Conservation (phyloP, 1,284 basidiomycete genomes). For the Coniferiporia sulphurascens region DNA sequence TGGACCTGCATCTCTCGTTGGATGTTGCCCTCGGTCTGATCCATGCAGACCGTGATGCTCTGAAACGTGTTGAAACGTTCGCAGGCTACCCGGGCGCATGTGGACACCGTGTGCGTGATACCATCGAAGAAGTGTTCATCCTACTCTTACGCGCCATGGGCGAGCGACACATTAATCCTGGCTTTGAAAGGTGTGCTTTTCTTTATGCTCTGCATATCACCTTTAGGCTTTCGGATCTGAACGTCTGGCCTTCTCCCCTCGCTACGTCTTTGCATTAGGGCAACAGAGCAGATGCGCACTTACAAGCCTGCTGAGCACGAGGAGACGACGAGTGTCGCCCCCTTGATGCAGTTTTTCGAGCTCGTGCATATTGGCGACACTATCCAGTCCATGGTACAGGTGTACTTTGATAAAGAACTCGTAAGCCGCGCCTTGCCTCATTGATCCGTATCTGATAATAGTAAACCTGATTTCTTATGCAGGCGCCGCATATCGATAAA, state of each 20-base stretch:
- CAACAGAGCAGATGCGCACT: slow-evolving; percentile 79
- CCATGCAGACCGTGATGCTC: slow-evolving; percentile 83
- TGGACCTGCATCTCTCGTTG: slow-evolving; percentile 87
- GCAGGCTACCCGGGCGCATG: slow-evolving; percentile 79
- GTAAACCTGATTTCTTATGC: slow-evolving; percentile 4
- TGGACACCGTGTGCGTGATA: slow-evolving; percentile 77
- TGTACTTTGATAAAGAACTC: slow-evolving; percentile 96
- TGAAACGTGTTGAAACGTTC: slow-evolving; percentile 92
- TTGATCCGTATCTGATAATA: not conserved
- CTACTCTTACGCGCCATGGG: slow-evolving; percentile 75
- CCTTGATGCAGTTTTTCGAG: slow-evolving; percentile 95
- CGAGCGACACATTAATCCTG: slow-evolving; percentile 79
- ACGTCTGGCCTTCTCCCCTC: not conserved
- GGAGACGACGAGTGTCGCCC: slow-evolving; percentile 76
- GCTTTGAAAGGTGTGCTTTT: slow-evolving; percentile 68
- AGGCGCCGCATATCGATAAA: slow-evolving; percentile 84
- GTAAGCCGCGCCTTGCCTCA: slow-evolving; percentile 34
- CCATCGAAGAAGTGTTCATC: slow-evolving; percentile 90
- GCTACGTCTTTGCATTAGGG: slow-evolving; percentile 38
- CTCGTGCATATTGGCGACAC: slow-evolving; percentile 96
- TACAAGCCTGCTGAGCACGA: slow-evolving; percentile 85
- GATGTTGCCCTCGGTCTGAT: slow-evolving; percentile 91
- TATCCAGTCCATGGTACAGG: slow-evolving; percentile 95
- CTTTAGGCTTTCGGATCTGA: not conserved
- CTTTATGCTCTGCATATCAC: not conserved